Percentiles rank a stretch among this genome's conserved stretches.
phyloP scores from a whole-genome alignment of 2,329 filamentous ascomycete genomes.

The Endoconidiophora polonica region DNA sequence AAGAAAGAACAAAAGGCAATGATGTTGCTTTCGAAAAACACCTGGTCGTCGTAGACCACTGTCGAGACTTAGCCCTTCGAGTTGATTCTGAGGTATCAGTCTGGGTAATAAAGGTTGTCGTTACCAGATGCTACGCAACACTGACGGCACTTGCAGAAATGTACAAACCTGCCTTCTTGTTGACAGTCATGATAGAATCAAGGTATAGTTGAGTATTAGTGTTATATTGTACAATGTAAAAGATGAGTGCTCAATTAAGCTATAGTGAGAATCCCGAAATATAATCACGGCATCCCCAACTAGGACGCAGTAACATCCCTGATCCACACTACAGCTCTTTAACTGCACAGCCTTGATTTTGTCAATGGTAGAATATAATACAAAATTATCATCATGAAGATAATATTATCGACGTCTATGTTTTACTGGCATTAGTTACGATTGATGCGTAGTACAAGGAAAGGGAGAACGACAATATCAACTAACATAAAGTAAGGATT shows the following conservation, averaged over 20 bases:
- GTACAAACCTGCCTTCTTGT: conserved; percentile 46
- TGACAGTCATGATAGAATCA: conserved; percentile 17
- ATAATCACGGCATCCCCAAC: no score
- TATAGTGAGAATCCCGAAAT: no score
- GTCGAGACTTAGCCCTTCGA: conserved; percentile 63
- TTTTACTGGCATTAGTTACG: no score
- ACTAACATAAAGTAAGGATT: background rate
- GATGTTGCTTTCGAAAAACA: conserved; percentile 57
- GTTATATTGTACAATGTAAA: background rate
- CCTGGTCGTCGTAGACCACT: conserved; percentile 47
- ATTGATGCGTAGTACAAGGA: no score
- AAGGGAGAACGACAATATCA: background rate
- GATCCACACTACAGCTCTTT: no score
- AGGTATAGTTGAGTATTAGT: background rate
- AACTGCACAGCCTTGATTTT: no score
- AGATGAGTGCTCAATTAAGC: background rate
- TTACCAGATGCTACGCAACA: conserved; percentile 27
- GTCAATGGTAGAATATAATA: no score
- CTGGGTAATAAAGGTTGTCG: conserved; percentile 22
- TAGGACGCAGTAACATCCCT: no score
- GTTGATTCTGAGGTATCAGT: conserved; percentile 62
- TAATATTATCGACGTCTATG: no score
- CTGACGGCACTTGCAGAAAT: conserved; percentile 44
- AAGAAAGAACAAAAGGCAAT: conserved; percentile 46
- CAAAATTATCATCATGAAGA: no score